Evolutionary conservation across 1,284 basidiomycete species (phyloP), one percentile per base, ranked within the genome.

Genomic region (Paramarasmius palmivorus): DNA sequence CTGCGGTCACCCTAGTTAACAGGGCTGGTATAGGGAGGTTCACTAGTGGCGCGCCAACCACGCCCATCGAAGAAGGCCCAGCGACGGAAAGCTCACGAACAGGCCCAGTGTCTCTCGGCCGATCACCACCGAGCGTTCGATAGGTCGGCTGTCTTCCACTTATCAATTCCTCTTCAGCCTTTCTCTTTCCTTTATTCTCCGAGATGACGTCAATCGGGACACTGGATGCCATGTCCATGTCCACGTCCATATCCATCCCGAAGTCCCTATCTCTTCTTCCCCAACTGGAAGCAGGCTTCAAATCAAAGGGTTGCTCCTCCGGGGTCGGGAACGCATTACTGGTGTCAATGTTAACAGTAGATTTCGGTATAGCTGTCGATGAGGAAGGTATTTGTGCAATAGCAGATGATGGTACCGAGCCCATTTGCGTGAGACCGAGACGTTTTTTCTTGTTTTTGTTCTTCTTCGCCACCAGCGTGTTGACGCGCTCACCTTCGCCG

Each of bases 121-220:
- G 70, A 60, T 89, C 88, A 0, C 89, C 89, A 22, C 92, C 92
- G 8, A 93, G 72, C 14, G 90, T 92, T 38, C 82, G 69, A 23
- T 81, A 66, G 75, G 37, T 84, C 82, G 25, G 64, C 62, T n/a
- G 29, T 73, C 60, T 54, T 83, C 80, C 32, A 71, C 63, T 6
- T 70, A 75, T 2, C 73, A 74, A 59, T 79, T 85, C 57, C 79
- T 73, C 66, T 82, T 86, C 49, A 78, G 72, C 64, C 73, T 68
- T 51, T 56, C 55, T 61, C 61, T 56, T 46, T 63, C 55, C 55
- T 49, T 29, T 59, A 61, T 23, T 37, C 78, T 77, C 25, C 83
- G 65, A 22, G 79, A 69, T 39, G 35, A 26, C 19, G 59, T 76
- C 77, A 52, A 83, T 83, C 2, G 74, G 77, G 26, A 82, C 44